Evolutionary conservation across 1,284 basidiomycete species (phyloP).

Genomic region (Kwoniella shivajii): DNA sequence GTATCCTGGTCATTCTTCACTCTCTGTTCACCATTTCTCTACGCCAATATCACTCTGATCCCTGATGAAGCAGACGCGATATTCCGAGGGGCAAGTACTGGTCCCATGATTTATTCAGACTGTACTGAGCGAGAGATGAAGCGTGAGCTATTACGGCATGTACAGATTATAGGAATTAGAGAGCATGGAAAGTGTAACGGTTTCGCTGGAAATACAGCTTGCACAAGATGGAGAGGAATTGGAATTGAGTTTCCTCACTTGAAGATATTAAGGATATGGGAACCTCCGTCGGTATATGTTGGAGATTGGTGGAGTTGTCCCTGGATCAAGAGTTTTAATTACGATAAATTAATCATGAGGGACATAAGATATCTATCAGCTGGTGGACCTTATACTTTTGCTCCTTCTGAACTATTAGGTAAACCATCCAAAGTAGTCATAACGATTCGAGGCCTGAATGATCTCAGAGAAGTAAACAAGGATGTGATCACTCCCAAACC

Average conservation of each 20-base stretch:
- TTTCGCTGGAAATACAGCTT: conserved; percentile 4
- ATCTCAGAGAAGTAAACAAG: conserved; percentile 5
- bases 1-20: conserved; percentile 17
- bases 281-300: too few relatives aligned
- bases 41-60: conserved; percentile 11
- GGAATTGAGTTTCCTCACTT: conserved; percentile 9
- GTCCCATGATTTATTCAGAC: conserved; percentile 3
- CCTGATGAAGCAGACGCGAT: conserved; percentile 9
- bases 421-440: conserved; percentile 3
- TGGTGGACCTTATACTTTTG: neutral
- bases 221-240: conserved; percentile 9
- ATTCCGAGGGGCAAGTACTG: conserved; percentile 8
- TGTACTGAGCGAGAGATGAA: conserved; percentile 5
- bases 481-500: too few relatives aligned
- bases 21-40: conserved; percentile 9
- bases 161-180: conserved; percentile 7
- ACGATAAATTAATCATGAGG: conserved; percentile 1
- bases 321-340: conserved; percentile 6
- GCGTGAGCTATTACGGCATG: neutral
- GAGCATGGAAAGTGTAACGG: conserved; percentile 10
- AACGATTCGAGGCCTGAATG: neutral
- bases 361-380: neutral
- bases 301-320: conserved; percentile 6
- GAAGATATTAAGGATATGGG: neutral
- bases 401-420: neutral